Conservation (phyloP, 2,329 filamentous ascomycete genomes). For the Calonectria hongkongensis region DNA sequence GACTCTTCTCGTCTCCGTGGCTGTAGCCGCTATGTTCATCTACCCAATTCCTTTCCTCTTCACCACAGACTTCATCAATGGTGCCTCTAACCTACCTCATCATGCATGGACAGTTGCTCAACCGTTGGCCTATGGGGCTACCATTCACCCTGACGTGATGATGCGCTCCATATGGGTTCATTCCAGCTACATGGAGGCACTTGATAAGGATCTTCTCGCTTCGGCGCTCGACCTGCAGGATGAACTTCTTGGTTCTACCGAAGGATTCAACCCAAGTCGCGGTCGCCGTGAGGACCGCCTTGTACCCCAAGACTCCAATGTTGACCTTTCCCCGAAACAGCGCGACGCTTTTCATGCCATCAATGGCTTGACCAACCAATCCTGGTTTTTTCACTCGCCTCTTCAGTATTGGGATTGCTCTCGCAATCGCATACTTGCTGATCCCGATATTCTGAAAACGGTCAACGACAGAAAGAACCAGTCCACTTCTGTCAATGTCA, state of each 20-base stretch:
- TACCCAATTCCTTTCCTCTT: slow-evolving; percentile 87
- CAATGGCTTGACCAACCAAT: slow-evolving; percentile 76
- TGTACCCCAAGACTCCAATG: slow-evolving; percentile 54
- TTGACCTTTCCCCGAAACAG: slow-evolving; percentile 64
- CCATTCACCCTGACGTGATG: slow-evolving; percentile 79
- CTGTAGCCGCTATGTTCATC: slow-evolving; percentile 80
- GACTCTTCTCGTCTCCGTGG: slow-evolving; percentile 84
- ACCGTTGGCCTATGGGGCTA: slow-evolving; percentile 72
- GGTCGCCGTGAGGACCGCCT: slow-evolving; percentile 54
- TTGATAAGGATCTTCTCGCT: slow-evolving; percentile 78
- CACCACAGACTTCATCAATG: slow-evolving; percentile 81
- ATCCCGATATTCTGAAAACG: slow-evolving; percentile 79
- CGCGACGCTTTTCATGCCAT: slow-evolving; percentile 75
- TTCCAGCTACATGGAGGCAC: slow-evolving; percentile 85
- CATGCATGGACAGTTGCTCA: slow-evolving; percentile 88
- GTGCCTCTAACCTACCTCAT: slow-evolving; percentile 82
- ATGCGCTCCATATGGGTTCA: slow-evolving; percentile 90
- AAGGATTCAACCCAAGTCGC: slow-evolving; percentile 71
- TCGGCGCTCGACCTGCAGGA: slow-evolving; percentile 83
- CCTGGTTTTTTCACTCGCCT: slow-evolving; percentile 89
- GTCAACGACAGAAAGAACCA: slow-evolving; percentile 79
- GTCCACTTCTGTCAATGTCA: slow-evolving; percentile 82
- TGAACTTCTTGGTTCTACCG: slow-evolving; percentile 77
- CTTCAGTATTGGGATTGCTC: slow-evolving; percentile 87
- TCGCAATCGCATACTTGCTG: slow-evolving; percentile 72